These are phyloP conservation scores for Arthrinium puccinioides DNA, from an alignment of 2,329 filamentous ascomycete genomes.

Conservation along the genomic window DNA sequence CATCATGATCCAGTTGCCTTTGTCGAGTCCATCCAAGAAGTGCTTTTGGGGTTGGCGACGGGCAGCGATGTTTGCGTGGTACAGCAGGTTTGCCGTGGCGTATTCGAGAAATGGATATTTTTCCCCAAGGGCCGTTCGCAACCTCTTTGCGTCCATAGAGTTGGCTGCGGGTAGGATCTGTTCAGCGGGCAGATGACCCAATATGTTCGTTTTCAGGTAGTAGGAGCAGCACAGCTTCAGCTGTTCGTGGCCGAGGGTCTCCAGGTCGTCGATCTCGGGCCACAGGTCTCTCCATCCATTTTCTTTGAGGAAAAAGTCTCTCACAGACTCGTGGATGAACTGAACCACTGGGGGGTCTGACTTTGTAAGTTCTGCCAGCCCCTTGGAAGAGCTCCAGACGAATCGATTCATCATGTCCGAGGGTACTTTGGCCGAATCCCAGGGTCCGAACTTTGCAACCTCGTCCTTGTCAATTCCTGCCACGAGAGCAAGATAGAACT, in stretches of 20 bases:
- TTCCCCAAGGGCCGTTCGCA: background rate
- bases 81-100: conserved; percentile 2
- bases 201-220: conserved; percentile 4
- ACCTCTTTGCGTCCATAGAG: background rate
- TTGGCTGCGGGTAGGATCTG: background rate
- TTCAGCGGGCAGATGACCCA: too few relatives aligned
- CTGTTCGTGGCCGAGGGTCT: conserved; percentile 30
- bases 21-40: conserved; percentile 5
- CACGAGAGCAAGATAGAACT: conserved; percentile 38
- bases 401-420: background rate
- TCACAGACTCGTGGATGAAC: conserved; percentile 46
- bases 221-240: conserved; percentile 28
- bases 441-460: background rate
- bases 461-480: conserved; percentile 12
- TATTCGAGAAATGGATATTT: conserved; percentile 10
- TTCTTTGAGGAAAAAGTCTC: conserved; percentile 36
- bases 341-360: conserved; percentile 29
- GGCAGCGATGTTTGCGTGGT: conserved; percentile 9
- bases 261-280: conserved; percentile 16
- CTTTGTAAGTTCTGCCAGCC: conserved; percentile 35
- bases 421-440: background rate
- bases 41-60: conserved; percentile 1
- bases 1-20: conserved; percentile 4
- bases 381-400: conserved; percentile 32
- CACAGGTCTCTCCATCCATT: conserved; percentile 21